Base-by-base conservation (phyloP, 148 eudicot species). In the Persicaria tinctoria region DNA sequence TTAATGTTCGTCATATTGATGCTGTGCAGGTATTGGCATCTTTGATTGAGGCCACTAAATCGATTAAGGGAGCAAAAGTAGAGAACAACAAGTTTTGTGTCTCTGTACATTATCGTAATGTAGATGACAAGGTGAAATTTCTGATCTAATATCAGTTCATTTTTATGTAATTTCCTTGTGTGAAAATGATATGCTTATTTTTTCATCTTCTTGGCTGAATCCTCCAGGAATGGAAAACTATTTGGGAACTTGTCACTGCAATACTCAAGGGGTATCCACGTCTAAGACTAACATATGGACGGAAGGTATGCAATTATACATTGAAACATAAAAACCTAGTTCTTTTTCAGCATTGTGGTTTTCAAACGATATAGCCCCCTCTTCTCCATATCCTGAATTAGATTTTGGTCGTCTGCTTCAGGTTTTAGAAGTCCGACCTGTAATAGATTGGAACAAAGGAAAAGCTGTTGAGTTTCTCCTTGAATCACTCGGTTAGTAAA, bases 401-500 rank as follows among this genome's bases (percentile, higher is more conserved):
- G 10, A 5, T 70, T 1, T 16, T 53, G 12, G 18, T n/a, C 17
- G 54, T 50, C 47, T 51, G 3, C 12, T 72, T 49, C 70, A 86
- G 90, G 99, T 96, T 83, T 85, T 96, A 80, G 99, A 96, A 79
- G 85, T 96, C 70, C 88, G 97, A 6, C 99, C 99, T 59, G 87
- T 90, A 77, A 90, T 96, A 76, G 84, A 88, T 64, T 96, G 99
- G 99, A 88, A 96, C 84, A 96, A 96, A 85, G 99, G 97, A 77
- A 96, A 92, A 84, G 99, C 99, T 50, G 92, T 92, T 6, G 94
- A 92, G 79, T 96, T 96, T 79, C 76, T 96, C 64, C 93, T 96
- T 16, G 93, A 96, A 77, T 85, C 97, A 56, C 94, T 96, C 27
- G 99, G 99, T 92, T 54, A 83, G 94, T 70, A 27, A n/a, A 5